Base-by-base conservation (phyloP, 2,329 filamentous ascomycete genomes). In the Drechmeria coniospora region DNA sequence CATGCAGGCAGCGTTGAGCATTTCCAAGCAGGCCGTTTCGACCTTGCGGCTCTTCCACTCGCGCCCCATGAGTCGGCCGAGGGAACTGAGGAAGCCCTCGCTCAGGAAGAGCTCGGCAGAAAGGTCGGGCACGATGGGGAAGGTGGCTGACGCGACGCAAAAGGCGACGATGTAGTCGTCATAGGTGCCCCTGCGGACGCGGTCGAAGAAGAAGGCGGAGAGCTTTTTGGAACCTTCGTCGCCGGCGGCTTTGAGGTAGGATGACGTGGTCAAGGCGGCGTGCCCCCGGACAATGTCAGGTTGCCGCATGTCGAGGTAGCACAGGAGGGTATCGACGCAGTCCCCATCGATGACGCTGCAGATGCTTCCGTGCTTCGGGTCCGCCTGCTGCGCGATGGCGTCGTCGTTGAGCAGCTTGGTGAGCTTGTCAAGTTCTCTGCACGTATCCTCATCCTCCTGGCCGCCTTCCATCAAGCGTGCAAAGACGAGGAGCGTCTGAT, bases 141-240 rank as follows among this genome's bases (percentile, higher is more conserved):
- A 98, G 7, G 92, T 71, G 14, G 76, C 73, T 2, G 84, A 74
- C 5, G 84, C 83, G n/a, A 86, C 84, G 29, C 86, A 95, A 50
- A 94, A 95, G 5, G 86, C 86, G 27, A 90, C 65, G 30, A 93
- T 82, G 39, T 92, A 72, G 51, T 92, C 82, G 43, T 94, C 86
- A 37, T 84, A 81, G 15, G 79, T 87, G 28, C 75, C 75, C 36
- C 77, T 74, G 39, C 68, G 57, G 11, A 92, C 63, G 29, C 77
- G 73, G 11, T 68, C 61, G 29, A 74, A 74, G 47, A 94, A 79
- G 49, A 90, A 87, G 5, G 68, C 66, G 5, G 70, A 68, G 27
- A 94, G 69, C 38, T 75, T 68, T 38, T 71, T 63, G 37, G 74
- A 65, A 4, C 83, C 82, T 6, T 69, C 65, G 9, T 86, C 70